phyloP scores from a whole-genome alignment of 257 asterid species.

The Solanum bulbocastanum region DNA sequence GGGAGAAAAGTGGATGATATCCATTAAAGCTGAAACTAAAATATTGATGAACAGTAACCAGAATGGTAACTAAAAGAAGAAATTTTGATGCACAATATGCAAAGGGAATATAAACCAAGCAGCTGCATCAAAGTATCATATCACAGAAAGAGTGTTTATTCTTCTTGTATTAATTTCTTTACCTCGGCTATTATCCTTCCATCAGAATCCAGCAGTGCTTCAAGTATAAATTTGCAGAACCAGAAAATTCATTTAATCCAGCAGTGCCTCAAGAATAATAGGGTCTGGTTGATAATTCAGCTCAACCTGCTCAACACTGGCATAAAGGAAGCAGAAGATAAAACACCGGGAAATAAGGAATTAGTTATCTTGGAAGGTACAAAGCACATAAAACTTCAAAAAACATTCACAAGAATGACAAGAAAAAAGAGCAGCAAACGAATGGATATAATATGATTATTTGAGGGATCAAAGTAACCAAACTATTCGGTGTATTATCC shows the following conservation, averaged over 20 bases:
- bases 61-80: background rate
- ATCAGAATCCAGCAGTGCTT: background rate
- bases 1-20: background rate
- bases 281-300: constrained; percentile 6
- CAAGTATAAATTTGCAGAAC: background rate
- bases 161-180: background rate
- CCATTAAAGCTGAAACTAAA: background rate
- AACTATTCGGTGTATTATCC: background rate
- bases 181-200: background rate
- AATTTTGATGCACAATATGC: background rate
- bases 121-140: background rate
- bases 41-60: background rate
- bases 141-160: background rate
- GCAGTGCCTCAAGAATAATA: background rate
- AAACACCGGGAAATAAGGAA: background rate
- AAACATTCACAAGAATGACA: background rate
- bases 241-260: background rate
- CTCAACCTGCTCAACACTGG: constrained; percentile 5
- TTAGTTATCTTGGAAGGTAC: background rate
- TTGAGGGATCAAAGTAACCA: background rate
- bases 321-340: background rate
- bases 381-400: background rate
- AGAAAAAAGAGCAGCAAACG: background rate
- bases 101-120: background rate
- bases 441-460: background rate